Evolutionary conservation across 352 stramenopile species (phyloP), one percentile per base, ranked within the genome.

Genomic region (Globisporangium abappressorium): DNA sequence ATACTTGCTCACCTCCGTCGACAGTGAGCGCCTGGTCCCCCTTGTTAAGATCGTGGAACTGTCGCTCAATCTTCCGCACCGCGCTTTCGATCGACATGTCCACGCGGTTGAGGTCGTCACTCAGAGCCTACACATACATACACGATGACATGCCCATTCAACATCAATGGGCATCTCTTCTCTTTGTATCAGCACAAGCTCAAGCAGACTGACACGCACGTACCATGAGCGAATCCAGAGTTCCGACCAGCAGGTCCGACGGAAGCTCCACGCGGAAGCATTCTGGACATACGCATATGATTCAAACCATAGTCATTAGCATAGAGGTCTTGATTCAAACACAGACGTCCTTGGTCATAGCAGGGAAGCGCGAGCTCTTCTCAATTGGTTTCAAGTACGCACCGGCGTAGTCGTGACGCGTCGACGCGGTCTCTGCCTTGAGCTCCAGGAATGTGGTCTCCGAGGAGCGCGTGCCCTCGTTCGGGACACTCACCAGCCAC

Each of bases 151-250:
- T 14, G 26, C 5, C 34, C 20, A 26, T 24, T 26, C 9, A 5
- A 11, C n/a, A 6, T 70, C 5, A 20, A 74, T 36, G 26, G 55
- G 38, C 9, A 46, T 49, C 55, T 20, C 30, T 43, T 49, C 24
- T 34, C 3, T 24, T 38, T 18, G 22, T 47, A 20, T 46, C 33
- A 47, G 18, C 18, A 20, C 55, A 43, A 41, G n/a, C 20, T 41
- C 20, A 46, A 60, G 28, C 55, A 60, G 28, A 12, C 18, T n/a
- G 41, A 11, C 0, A 46, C 2, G 36, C 46, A 34, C 57, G 65
- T 28, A 95, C 86, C 97, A 99, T 99, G 28, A 99, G 90, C 68
- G 89, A 98, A 78, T 99, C 97, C 38, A 99, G 82, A 34, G 97
- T 99, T 11, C 97, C 97, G 15, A 99, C 96, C 38, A 98, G 90